Evolutionary conservation across 805 yeast genomes (phyloP).

Genomic region (Hanseniaspora lindneri): DNA sequence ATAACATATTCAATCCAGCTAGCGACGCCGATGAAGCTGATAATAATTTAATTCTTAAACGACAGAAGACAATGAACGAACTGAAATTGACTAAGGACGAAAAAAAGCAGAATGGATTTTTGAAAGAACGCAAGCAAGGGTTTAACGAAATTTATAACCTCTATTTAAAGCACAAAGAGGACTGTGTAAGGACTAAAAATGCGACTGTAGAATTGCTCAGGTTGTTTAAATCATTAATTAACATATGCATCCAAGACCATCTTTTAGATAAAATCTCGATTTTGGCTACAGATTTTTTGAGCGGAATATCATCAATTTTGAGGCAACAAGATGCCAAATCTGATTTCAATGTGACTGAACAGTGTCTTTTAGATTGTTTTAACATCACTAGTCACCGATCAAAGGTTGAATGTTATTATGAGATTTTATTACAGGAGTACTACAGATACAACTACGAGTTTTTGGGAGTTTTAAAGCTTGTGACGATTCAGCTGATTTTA

Average conservation of each 20-base stretch:
- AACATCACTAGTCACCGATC: not conserved
- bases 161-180: not conserved
- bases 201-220: not conserved
- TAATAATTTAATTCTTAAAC: not conserved
- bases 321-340: not conserved
- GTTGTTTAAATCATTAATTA: not conserved
- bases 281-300: not conserved
- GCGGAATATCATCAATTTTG: not conserved
- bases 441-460: slow-evolving; percentile 1
- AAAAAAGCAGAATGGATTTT: not conserved
- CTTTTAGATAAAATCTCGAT: not conserved
- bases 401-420: not conserved
- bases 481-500: slow-evolving; percentile 2
- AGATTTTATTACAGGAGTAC: slow-evolving; percentile 6
- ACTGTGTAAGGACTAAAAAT: not conserved
- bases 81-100: not conserved
- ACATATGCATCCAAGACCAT: slow-evolving; percentile 9
- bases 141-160: not conserved
- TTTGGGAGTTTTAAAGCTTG: slow-evolving; percentile 2
- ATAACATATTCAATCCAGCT: slow-evolving; percentile 1
- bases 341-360: not conserved
- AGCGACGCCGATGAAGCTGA: not conserved
- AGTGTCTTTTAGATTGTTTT: slow-evolving; percentile 1
- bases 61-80: not conserved
- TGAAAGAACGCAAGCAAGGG: not conserved